These are phyloP conservation scores for Cercophora scortea DNA, from an alignment of 495 filamentous ascomycete genomes.

Conservation along the genomic window DNA sequence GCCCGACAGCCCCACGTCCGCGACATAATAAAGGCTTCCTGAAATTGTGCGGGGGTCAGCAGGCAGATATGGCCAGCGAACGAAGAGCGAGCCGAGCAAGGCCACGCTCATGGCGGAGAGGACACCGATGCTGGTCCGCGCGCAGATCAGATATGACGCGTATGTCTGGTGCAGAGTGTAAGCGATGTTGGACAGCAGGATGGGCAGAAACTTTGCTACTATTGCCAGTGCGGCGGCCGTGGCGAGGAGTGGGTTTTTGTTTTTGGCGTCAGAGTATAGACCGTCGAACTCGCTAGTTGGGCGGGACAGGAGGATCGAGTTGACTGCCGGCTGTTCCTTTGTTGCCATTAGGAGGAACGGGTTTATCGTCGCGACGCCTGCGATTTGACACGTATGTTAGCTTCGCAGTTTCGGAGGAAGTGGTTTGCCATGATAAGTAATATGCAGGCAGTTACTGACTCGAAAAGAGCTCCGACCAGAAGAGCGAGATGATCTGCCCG, in stretches of 20 bases:
- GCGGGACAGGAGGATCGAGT: neutral
- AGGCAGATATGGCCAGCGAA: neutral
- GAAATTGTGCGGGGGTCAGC: neutral
- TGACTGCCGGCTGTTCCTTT: neutral
- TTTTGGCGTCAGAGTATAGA: neutral
- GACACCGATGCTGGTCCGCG: neutral
- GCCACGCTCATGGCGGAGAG: neutral
- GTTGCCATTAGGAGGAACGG: neutral
- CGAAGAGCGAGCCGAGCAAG: neutral
- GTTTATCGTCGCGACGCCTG: neutral
- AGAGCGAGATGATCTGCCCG: neutral
- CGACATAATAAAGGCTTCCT: neutral
- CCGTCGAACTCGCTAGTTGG: neutral
- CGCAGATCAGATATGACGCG: neutral
- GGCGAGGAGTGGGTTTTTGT: neutral
- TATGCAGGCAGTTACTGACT: neutral
- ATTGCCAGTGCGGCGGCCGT: neutral
- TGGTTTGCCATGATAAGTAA: no score
- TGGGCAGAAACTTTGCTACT: neutral
- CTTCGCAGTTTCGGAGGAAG: no score
- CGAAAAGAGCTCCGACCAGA: neutral
- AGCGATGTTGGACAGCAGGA: neutral
- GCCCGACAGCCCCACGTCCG: no score
- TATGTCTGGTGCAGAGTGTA: constrained; percentile 1
- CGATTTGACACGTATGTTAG: neutral